Base-by-base conservation (phyloP, 1,284 basidiomycete genomes). In the Mycena citricolor region DNA sequence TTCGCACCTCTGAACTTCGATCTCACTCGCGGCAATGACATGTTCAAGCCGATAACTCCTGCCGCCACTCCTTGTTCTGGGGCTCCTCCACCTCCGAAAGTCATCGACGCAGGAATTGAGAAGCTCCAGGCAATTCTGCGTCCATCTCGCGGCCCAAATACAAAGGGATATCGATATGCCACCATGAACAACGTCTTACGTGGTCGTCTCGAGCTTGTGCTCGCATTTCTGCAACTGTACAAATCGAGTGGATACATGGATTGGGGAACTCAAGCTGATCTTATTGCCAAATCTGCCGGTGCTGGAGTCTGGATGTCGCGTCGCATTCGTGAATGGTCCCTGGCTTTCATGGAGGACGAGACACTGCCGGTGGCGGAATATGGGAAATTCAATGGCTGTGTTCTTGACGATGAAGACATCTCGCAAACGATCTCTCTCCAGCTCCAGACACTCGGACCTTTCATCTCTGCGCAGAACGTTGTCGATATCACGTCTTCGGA, bases 381-480 rank as follows among this genome's bases (percentile, higher is more conserved):
- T 32, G 34, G 44, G 1, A 23, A 29, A 19, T 29, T 26, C 4
- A 40, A 45, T 11, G 4, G 13, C 1, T 41, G 25, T 8, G 19
- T 34, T 6, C 12, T 42, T 6, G 16, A 32, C 2, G 40, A 42
- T 13, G 32, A 42, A 12, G 33, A 36, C 24, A 8, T 36, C 1
- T n/a, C 41, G 4, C 19, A 25, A 13, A 29, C 35, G 13, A 35
- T 42, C 13, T 29, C 29, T 21, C 12, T 30, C 6, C 38, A 39
- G 14, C 28, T 30, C 26, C 26, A 31, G 29, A 16, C 21, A 2
- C 21, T 40, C 11, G 32, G 46, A 3, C 46, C 52, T 13, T 59
- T 57, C 32, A 54, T 66, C 28, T 20, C 39, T 8, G 62, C 62
- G 11, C 51, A 57, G 33, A 58, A 65, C 42, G 50, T 65, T 35